Evolutionary conservation across 2,329 filamentous ascomycete species (phyloP).

Genomic region (Boeremia exigua): DNA sequence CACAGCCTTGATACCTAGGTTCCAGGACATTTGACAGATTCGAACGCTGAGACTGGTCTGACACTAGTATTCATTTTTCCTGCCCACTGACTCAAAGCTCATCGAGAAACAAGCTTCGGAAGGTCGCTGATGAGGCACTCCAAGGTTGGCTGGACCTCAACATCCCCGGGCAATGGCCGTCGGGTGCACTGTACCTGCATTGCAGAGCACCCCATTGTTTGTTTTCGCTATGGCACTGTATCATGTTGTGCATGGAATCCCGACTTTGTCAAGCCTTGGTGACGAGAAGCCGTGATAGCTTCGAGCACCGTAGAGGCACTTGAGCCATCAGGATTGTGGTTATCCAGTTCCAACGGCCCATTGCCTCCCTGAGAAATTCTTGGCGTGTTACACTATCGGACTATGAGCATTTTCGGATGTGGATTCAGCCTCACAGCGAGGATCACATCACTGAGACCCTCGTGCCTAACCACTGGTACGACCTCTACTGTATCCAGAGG

Average conservation of each 20-base stretch:
- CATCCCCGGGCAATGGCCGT: neutral
- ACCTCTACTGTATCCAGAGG: neutral
- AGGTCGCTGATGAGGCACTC: neutral
- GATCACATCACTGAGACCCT: neutral
- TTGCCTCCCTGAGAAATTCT: neutral
- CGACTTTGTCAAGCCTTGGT: neutral
- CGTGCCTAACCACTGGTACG: neutral
- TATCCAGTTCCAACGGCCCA: neutral
- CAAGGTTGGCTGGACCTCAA: neutral
- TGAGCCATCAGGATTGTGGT: neutral
- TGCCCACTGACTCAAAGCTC: neutral
- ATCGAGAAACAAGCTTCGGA: too few relatives aligned
- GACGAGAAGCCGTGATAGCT: neutral
- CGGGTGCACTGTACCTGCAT: slow-evolving; percentile 1
- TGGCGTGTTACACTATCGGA: neutral
- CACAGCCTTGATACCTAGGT: neutral
- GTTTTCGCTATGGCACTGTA: neutral
- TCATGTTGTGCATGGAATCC: slow-evolving; percentile 1
- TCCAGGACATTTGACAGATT: neutral
- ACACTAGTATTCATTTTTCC: neutral
- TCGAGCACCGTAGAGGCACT: neutral
- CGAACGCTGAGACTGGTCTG: neutral
- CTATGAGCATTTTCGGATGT: neutral
- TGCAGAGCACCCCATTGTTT: neutral
- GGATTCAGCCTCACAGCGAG: neutral